A percentile compares a stretch with the other conserved stretches of the same genome.
Evolutionary conservation across 179 eudicot species (phyloP).

Genomic region (Vitellaria paradoxa): DNA sequence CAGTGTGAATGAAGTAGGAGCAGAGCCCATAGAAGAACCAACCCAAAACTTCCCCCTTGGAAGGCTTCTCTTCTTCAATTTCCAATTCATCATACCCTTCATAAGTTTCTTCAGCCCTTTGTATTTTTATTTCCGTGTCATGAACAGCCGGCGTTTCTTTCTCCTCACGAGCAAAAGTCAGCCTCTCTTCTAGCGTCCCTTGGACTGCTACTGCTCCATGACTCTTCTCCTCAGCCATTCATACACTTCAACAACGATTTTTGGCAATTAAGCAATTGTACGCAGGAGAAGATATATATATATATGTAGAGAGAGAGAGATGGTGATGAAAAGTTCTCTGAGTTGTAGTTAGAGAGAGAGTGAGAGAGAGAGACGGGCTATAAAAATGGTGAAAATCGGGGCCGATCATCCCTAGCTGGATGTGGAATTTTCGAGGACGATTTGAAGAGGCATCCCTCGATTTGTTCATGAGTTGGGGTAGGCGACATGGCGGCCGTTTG

Average conservation of each 20-base stretch:
- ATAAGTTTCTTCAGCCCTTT: constrained; percentile 30
- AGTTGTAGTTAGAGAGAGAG: not conserved
- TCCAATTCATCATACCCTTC: constrained; percentile 19
- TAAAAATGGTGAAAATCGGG: not conserved
- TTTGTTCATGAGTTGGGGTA: not conserved
- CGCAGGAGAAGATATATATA: not conserved
- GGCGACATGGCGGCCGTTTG: no score
- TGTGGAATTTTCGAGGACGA: constrained; percentile 10
- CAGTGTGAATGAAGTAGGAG: constrained; percentile 43
- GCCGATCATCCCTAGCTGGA: not conserved
- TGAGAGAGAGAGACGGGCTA: not conserved
- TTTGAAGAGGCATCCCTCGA: not conserved
- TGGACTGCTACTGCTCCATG: not conserved
- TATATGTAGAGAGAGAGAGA: no score
- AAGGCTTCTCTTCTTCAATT: constrained; percentile 33
- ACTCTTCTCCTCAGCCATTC: constrained; percentile 11
- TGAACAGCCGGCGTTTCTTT: constrained; percentile 18
- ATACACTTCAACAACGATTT: not conserved
- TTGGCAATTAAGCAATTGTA: not conserved
- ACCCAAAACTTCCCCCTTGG: constrained; percentile 30
- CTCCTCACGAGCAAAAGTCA: constrained; percentile 4
- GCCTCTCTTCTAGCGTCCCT: not conserved
- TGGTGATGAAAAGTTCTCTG: not conserved
- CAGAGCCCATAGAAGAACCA: constrained; percentile 47
- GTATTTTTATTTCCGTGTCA: constrained; percentile 17